Evolutionary conservation across 2,329 filamentous ascomycete genomes (phyloP).

Genomic region (Trichoderma sp.): DNA sequence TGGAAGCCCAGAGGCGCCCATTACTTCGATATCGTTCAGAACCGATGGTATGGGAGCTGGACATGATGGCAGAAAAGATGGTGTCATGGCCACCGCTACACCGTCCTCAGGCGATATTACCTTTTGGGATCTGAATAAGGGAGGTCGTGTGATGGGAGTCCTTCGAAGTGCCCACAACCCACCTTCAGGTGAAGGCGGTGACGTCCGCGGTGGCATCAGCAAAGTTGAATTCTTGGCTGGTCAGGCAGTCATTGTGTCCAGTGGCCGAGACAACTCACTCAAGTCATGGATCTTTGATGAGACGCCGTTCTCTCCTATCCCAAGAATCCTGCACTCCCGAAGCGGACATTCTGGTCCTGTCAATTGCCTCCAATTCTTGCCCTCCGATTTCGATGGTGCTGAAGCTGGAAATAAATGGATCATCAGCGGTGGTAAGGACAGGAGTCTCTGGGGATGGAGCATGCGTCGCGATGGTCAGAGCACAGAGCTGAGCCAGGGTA

Average conservation of each 20-base stretch:
- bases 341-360: slow-evolving; percentile 89
- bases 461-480: slow-evolving; percentile 92
- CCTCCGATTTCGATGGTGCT: slow-evolving; percentile 83
- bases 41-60: slow-evolving; percentile 88
- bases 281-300: slow-evolving; percentile 98
- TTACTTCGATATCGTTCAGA: slow-evolving; percentile 86
- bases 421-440: slow-evolving; percentile 83
- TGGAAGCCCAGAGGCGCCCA: slow-evolving; percentile 62
- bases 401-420: slow-evolving; percentile 93
- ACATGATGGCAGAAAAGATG: slow-evolving; percentile 78
- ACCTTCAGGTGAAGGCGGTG: slow-evolving; percentile 54
- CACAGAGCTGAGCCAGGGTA: slow-evolving; percentile 88
- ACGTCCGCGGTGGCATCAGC: slow-evolving; percentile 76
- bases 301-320: slow-evolving; percentile 82
- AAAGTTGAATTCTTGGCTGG: slow-evolving; percentile 86
- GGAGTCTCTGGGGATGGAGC: slow-evolving; percentile 96
- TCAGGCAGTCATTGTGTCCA: slow-evolving; percentile 87
- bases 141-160: slow-evolving; percentile 82
- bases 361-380: slow-evolving; percentile 79
- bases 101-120: slow-evolving; percentile 81
- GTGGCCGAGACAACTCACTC: slow-evolving; percentile 88
- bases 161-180: slow-evolving; percentile 86
- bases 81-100: slow-evolving; percentile 92
- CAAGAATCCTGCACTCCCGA: slow-evolving; percentile 79
- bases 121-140: slow-evolving; percentile 93